Evolutionary conservation across 768 basidiomycete species (phyloP).

Genomic region (Amanita jacksonii): DNA sequence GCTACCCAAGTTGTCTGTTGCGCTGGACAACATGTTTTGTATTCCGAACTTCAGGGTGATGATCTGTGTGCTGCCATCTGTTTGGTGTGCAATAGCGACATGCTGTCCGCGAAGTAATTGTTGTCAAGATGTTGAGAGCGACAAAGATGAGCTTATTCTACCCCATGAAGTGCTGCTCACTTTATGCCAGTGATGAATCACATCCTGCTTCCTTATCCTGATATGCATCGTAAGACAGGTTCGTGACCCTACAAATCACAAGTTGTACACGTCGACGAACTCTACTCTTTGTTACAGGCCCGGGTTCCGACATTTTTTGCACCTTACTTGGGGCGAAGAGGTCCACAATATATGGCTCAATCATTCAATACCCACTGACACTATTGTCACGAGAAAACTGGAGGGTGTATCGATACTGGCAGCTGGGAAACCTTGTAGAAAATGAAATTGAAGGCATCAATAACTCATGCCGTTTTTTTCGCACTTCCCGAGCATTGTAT

Average conservation of each 20-base stretch:
- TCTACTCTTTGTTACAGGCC: constrained; percentile 38
- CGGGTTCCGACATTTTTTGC: constrained; percentile 81
- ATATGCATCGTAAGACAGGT: constrained; percentile 90
- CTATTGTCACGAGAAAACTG: constrained; percentile 78
- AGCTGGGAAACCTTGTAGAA: constrained; percentile 82
- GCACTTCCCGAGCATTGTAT: too few species aligned
- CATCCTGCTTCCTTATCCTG: constrained; percentile 81
- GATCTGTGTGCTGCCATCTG: constrained; percentile 88
- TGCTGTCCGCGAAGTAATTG: constrained; percentile 91
- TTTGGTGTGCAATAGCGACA: constrained; percentile 76
- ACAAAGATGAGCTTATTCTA: constrained; percentile 87
- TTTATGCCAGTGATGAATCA: constrained; percentile 84
- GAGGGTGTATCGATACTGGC: constrained; percentile 83
- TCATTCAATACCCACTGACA: too few species aligned
- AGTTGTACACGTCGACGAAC: not conserved
- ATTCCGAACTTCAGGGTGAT: constrained; percentile 57
- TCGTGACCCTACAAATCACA: constrained; percentile 42
- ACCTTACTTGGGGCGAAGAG: constrained; percentile 65
- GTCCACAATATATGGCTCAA: too few species aligned
- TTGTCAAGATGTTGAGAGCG: constrained; percentile 62
- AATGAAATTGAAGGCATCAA: too few species aligned
- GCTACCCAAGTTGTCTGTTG: constrained; percentile 68
- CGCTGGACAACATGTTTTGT: constrained; percentile 79
- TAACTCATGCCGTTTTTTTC: too few species aligned
- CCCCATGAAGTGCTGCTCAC: constrained; percentile 84